Base-by-base conservation (phyloP, 257 asterid species). In the Scutellaria minor region DNA sequence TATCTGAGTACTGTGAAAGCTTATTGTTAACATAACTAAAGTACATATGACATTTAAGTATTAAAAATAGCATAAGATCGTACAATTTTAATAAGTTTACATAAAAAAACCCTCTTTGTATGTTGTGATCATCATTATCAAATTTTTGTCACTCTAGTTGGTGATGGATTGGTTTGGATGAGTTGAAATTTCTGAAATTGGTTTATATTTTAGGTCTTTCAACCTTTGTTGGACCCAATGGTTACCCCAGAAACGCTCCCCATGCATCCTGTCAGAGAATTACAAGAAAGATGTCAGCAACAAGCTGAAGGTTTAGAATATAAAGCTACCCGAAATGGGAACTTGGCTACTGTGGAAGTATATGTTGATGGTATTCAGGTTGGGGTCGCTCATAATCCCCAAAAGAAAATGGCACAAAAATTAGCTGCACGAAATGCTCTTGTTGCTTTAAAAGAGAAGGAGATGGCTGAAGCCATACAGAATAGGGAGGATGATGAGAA, bases 191-290 rank as follows among this genome's bases (percentile, higher is more conserved):
- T 71, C 22, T 64, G 18, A 41, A 7, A 54, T 48, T 69, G 61
- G 14, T 75, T 44, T 76, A 15, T 63, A 39, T 37, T 54, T 51
- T 72, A 95, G 99, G 98, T 90, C n/a, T 92, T 95, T 58, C 97
- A 86, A 75, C 99, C 99, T 10, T 71, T 95, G 66, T 70, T 95
- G 90, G 70, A 92, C 76, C 99, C 99, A 53, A 90, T 95, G 96
- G 99, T 95, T 64, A 95, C 99, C 50, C 99, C 98, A 18, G 96
- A 92, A 77, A 95, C 99, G n/a, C 96, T 95, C 65, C 99, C 98
- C 12, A 95, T 95, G 97, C 98, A 95, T 79, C 99, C 97, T 0
- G 99, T 95, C 46, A 74, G 99, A 63, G 99, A 95, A 80, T 84
- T 95, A 74, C 99, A 95, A 84, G 99, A 95, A 78, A 84, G 97